These are phyloP conservation scores for Lippia alba DNA, from an alignment of 305 asterid species.

Conservation along the genomic window DNA sequence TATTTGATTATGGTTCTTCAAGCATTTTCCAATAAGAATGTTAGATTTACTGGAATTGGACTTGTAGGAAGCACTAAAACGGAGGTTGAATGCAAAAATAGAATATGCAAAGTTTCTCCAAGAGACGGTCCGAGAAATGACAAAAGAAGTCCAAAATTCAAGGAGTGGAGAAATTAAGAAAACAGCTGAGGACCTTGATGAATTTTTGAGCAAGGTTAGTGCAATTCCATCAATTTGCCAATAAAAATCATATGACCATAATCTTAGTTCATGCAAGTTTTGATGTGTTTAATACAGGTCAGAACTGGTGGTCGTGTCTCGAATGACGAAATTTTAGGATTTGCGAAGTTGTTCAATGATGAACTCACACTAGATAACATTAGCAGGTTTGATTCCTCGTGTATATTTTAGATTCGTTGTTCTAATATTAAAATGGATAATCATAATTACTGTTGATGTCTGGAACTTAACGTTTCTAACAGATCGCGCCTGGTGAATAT, in stretches of 20 bases:
- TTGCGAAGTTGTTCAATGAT: conserved; percentile 91
- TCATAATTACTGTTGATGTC: conserved; percentile 29
- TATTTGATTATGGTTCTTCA: conserved; percentile 22
- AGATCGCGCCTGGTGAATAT: conserved; percentile 88
- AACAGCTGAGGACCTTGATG: conserved; percentile 97
- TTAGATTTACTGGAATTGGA: conserved; percentile 12
- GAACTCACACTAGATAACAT: conserved; percentile 90
- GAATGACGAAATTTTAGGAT: conserved; percentile 83
- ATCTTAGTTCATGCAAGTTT: conserved; percentile 18
- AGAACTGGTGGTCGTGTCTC: conserved; percentile 82
- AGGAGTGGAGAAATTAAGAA: conserved; percentile 86
- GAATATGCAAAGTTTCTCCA: conserved; percentile 97
- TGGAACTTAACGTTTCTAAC: conserved; percentile 28
- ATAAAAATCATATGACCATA: conserved; percentile 22
- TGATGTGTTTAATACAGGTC: conserved; percentile 53
- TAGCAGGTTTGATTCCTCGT: conserved; percentile 59
- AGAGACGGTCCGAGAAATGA: conserved; percentile 95
- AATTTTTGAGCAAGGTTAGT: conserved; percentile 77
- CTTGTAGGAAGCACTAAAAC: conserved; percentile 81
- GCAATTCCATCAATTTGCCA: conserved; percentile 19
- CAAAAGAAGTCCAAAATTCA: conserved; percentile 89
- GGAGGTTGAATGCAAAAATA: conserved; percentile 82
- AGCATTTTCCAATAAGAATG: conserved; percentile 27
- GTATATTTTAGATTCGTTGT: conserved; percentile 11
- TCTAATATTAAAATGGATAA: conserved; percentile 9